Percentiles rank a stretch among this genome's conserved stretches.
phyloP scores from a whole-genome alignment of 73 alveolate genomes.

The Tetrahymena borealis region DNA sequence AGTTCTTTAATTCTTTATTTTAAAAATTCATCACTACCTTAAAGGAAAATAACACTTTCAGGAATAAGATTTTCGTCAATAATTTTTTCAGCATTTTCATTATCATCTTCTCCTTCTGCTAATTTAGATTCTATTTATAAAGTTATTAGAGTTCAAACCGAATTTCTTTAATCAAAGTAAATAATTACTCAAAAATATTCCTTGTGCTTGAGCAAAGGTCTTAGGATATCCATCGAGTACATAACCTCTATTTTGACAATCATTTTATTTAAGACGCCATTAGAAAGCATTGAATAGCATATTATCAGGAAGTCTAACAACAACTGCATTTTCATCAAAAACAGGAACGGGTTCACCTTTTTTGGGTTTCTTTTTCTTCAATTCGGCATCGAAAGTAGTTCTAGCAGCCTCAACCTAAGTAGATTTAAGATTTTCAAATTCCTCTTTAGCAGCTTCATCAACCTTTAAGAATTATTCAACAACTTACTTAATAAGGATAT shows the following conservation, averaged over 20 bases:
- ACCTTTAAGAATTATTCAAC: constrained; percentile 45
- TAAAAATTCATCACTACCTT: constrained; percentile 12
- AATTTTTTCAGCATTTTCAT: constrained; percentile 18
- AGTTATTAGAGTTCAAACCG: neutral
- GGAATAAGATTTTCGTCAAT: neutral
- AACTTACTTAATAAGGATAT: constrained; percentile 12
- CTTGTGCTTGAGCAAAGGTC: constrained; percentile 33
- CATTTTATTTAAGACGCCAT: constrained; percentile 36
- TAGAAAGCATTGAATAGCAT: constrained; percentile 6
- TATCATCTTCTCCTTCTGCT: constrained; percentile 11
- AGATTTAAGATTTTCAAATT: constrained; percentile 5
- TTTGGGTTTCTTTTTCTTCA: constrained; percentile 25
- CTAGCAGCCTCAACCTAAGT: constrained; percentile 24
- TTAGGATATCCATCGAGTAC: constrained; percentile 51
- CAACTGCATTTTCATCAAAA: constrained; percentile 34
- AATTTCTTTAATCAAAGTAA: constrained; percentile 18
- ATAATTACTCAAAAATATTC: constrained; percentile 31
- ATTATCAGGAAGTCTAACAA: constrained; percentile 27
- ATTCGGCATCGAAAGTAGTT: constrained; percentile 20
- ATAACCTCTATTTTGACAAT: constrained; percentile 45
- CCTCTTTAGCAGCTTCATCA: constrained; percentile 17
- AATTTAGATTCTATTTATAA: constrained; percentile 18
- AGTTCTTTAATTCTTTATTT: constrained; percentile 20
- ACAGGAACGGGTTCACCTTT: constrained; percentile 38
- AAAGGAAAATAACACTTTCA: constrained; percentile 30